These are phyloP conservation scores for Ganoderma resinaceum DNA, from an alignment of 1,284 basidiomycete species.

Conservation along the genomic window DNA sequence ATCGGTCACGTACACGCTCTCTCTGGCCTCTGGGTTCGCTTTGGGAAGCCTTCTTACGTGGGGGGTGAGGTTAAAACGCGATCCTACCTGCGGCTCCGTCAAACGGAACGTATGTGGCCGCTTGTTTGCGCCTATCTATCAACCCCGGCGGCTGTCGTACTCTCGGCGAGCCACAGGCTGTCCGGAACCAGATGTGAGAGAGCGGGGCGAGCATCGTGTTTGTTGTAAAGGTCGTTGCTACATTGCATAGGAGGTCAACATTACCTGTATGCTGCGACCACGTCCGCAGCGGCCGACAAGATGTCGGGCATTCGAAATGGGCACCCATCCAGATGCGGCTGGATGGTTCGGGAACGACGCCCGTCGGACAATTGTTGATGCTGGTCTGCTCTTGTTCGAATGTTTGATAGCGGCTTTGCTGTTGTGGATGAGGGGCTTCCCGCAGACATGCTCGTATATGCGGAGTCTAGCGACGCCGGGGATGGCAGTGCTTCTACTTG, in stretches of 20 bases:
- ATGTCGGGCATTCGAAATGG: not conserved
- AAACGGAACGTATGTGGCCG: not conserved
- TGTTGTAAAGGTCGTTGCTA: not conserved
- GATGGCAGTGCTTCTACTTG: no score
- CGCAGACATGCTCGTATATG: no score
- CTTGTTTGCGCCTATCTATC: constrained; percentile 2
- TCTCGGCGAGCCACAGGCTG: not conserved
- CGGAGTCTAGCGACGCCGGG: no score
- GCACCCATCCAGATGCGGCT: not conserved
- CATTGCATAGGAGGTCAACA: not conserved
- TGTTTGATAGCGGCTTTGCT: not conserved
- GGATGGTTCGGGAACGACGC: not conserved
- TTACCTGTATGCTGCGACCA: not conserved
- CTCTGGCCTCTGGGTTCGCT: not conserved
- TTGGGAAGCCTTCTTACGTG: not conserved
- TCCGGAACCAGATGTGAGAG: not conserved
- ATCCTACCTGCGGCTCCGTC: not conserved
- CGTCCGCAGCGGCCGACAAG: not conserved
- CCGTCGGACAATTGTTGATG: not conserved
- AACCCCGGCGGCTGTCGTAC: not conserved
- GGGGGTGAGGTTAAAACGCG: not conserved
- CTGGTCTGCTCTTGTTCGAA: not conserved
- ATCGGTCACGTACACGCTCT: not conserved
- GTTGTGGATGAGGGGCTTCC: not conserved
- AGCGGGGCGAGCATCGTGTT: no score